Evolutionary conservation across 2,329 filamentous ascomycete species (phyloP).

Genomic region (Penicillium crustosum): DNA sequence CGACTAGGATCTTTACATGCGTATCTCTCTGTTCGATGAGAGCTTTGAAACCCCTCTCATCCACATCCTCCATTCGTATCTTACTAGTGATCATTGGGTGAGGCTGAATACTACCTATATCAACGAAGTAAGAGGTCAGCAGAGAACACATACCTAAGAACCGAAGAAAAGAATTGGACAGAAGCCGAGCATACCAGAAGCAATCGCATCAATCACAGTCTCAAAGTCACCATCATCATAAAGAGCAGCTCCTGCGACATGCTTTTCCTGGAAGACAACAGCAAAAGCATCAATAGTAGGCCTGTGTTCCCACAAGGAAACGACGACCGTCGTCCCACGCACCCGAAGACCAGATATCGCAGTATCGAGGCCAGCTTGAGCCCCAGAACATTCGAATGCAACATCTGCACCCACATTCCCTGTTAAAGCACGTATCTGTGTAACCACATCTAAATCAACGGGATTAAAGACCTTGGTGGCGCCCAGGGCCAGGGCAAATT

Average conservation of each 20-base stretch:
- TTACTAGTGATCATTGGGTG: constrained; percentile 61
- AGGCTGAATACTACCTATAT: constrained; percentile 52
- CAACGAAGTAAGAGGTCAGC: constrained; percentile 23
- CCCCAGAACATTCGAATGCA: constrained; percentile 63
- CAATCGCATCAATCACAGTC: constrained; percentile 55
- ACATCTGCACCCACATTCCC: constrained; percentile 50
- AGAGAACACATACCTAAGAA: not conserved
- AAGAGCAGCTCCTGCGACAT: constrained; percentile 49
- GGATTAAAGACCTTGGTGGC: constrained; percentile 57
- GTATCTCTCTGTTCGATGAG: constrained; percentile 61
- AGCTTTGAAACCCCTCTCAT: constrained; percentile 58
- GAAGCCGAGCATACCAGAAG: constrained; percentile 31
- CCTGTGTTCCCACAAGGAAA: constrained; percentile 62
- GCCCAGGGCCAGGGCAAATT: constrained; percentile 56
- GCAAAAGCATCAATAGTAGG: constrained; percentile 56
- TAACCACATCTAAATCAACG: constrained; percentile 47
- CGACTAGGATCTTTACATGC: constrained; percentile 63
- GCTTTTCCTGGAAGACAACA: constrained; percentile 55
- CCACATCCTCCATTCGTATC: constrained; percentile 57
- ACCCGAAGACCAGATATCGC: constrained; percentile 53
- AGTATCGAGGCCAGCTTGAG: constrained; percentile 50
- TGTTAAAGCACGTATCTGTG: constrained; percentile 49
- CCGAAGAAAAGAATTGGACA: not conserved
- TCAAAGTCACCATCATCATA: constrained; percentile 58
- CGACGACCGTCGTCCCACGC: constrained; percentile 59